Conservation (phyloP, 768 basidiomycete genomes). For the Tylopilus rubrobrunneus region DNA sequence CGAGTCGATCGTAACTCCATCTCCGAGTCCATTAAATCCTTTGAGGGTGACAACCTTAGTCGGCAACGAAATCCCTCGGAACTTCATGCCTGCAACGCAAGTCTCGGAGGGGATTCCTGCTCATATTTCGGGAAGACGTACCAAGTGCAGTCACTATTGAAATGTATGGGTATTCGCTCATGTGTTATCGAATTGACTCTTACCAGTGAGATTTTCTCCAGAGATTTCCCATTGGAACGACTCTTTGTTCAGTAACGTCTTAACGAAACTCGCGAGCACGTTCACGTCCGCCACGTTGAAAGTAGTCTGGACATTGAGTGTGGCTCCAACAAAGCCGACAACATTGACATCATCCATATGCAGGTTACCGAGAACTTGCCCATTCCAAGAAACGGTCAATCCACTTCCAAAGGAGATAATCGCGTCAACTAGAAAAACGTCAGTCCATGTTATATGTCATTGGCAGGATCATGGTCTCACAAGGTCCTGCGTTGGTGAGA, state of each 20-base stretch:
- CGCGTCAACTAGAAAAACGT: not conserved
- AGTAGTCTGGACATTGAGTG: too few relatives aligned
- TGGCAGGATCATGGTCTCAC: slow-evolving; percentile 37
- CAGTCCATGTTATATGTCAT: slow-evolving; percentile 1
- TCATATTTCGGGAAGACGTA: not conserved
- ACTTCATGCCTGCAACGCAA: slow-evolving; percentile 45
- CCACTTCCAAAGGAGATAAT: too few relatives aligned
- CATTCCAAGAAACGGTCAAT: too few relatives aligned
- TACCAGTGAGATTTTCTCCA: slow-evolving; percentile 20
- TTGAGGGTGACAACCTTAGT: slow-evolving; percentile 59
- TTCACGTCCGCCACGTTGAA: slow-evolving; percentile 46
- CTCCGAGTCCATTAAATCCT: slow-evolving; percentile 66
- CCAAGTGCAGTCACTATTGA: slow-evolving; percentile 35
- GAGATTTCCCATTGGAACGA: slow-evolving; percentile 70
- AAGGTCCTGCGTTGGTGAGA: slow-evolving; percentile 53
- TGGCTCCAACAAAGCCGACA: slow-evolving; percentile 27
- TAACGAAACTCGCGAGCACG: slow-evolving; percentile 62
- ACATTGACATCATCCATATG: slow-evolving; percentile 56
- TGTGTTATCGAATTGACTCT: not conserved
- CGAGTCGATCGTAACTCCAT: slow-evolving; percentile 56
- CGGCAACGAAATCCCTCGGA: slow-evolving; percentile 51
- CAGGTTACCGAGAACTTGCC: slow-evolving; percentile 46
- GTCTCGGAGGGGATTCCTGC: not conserved
- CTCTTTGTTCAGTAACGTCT: slow-evolving; percentile 58
- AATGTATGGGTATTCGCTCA: slow-evolving; percentile 3